Evolutionary conservation across 352 stramenopile species (phyloP).

Genomic region (Phytophthora meadii): DNA sequence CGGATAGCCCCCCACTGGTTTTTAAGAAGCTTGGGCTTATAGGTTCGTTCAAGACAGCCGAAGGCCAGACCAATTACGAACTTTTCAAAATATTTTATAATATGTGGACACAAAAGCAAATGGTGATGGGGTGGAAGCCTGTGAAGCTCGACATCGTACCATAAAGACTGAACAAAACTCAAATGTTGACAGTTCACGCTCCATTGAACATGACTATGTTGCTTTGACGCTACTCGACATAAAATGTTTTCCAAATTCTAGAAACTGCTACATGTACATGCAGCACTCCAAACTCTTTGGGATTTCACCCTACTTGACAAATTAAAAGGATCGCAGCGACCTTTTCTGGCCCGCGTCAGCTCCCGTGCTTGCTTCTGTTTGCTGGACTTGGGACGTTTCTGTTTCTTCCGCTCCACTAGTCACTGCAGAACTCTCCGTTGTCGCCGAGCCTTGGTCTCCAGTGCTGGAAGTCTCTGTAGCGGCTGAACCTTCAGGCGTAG

Average conservation of each 20-base stretch:
- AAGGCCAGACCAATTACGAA: background rate
- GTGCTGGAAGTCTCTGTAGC: slow-evolving; percentile 1
- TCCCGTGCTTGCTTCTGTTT: background rate
- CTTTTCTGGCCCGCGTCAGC: slow-evolving; percentile 1
- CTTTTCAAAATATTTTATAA: background rate
- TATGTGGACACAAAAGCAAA: background rate
- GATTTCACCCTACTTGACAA: too few species aligned
- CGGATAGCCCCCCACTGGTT: background rate
- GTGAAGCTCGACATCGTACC: background rate
- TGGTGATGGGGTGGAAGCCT: background rate
- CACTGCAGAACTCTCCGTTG: background rate
- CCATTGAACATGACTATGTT: too few species aligned
- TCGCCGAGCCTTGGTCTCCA: background rate
- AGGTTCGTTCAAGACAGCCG: background rate
- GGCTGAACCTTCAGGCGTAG: background rate
- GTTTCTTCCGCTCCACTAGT: background rate
- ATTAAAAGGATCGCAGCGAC: background rate
- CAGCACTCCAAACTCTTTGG: too few species aligned
- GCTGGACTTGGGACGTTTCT: background rate
- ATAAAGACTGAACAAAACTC: background rate
- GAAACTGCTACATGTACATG: too few species aligned
- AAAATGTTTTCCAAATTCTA: too few species aligned
- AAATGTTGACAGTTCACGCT: too few species aligned
- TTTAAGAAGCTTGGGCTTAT: background rate
- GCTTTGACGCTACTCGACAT: too few species aligned